A percentile compares a stretch with the other conserved stretches of the same genome.
Conservation (phyloP, 2,329 filamentous ascomycete species). For the Colletotrichum sp. region DNA sequence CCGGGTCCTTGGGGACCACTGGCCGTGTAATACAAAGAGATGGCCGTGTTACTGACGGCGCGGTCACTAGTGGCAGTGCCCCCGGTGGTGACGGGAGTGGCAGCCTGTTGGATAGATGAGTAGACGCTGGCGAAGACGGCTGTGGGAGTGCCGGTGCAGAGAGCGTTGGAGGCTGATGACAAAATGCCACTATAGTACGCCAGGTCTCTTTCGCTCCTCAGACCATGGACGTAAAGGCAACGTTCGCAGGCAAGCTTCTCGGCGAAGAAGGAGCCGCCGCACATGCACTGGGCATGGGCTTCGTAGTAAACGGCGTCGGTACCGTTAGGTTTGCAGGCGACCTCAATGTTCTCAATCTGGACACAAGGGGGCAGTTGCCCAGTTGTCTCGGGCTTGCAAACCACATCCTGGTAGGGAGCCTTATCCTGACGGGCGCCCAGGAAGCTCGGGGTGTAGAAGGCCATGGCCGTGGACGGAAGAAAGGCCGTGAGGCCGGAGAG, state of each 20-base stretch:
- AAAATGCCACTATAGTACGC: conserved; percentile 39
- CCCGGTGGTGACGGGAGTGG: conserved; percentile 33
- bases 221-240: conserved; percentile 45
- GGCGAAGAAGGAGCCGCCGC: conserved; percentile 45
- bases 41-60: conserved; percentile 40
- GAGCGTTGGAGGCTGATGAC: conserved; percentile 33
- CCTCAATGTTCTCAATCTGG: conserved; percentile 32
- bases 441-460: not conserved
- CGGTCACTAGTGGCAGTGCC: conserved; percentile 35
- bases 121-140: conserved; percentile 40
- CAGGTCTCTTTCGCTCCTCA: conserved; percentile 37
- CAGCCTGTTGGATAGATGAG: conserved; percentile 28
- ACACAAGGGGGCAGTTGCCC: conserved; percentile 30
- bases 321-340: conserved; percentile 33
- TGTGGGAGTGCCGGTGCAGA: conserved; percentile 43
- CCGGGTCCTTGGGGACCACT: conserved; percentile 42
- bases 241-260: conserved; percentile 47
- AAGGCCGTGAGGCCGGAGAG: conserved; percentile 12
- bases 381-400: conserved; percentile 19
- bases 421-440: conserved; percentile 23
- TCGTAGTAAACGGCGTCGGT: conserved; percentile 26
- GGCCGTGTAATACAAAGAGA: conserved; percentile 47
- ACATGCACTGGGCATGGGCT: conserved; percentile 28
- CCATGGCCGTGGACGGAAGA: not conserved
- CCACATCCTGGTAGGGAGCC: conserved; percentile 7